phyloP scores from a whole-genome alignment of 2,329 filamentous ascomycete species.

The Venturia oleaginea region DNA sequence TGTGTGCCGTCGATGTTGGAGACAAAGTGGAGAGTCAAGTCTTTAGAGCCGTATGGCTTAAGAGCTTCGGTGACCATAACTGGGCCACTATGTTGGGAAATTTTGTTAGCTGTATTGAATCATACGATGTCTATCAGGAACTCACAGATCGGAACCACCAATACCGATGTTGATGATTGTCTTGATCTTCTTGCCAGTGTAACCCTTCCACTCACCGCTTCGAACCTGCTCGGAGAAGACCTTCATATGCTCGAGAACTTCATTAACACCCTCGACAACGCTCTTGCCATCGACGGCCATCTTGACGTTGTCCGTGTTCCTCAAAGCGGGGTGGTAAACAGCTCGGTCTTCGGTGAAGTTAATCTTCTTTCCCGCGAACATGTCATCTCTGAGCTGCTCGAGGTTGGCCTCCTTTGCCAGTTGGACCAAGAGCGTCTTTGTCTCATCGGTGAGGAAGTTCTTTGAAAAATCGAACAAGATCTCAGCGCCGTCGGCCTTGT shows the following conservation, averaged over 20 bases:
- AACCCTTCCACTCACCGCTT: constrained; percentile 94
- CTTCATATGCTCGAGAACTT: constrained; percentile 93
- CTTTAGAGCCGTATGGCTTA: constrained; percentile 82
- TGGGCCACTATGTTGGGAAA: constrained; percentile 56
- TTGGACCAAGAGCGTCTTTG: constrained; percentile 74
- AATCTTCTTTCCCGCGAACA: constrained; percentile 97
- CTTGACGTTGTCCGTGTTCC: constrained; percentile 76
- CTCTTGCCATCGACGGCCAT: constrained; percentile 83
- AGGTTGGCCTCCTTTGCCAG: constrained; percentile 85
- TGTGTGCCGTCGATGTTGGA: constrained; percentile 99
- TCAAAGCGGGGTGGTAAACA: constrained; percentile 89
- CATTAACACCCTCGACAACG: constrained; percentile 87
- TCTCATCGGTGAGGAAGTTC: constrained; percentile 95
- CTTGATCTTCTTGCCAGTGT: constrained; percentile 92
- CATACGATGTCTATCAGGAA: constrained; percentile 20
- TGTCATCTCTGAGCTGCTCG: constrained; percentile 88
- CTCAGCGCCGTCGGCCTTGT: constrained; percentile 67
- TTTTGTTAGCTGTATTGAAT: neutral
- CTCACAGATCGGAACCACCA: constrained; percentile 94
- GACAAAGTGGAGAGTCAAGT: constrained; percentile 90
- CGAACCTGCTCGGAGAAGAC: constrained; percentile 93
- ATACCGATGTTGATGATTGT: constrained; percentile 97
- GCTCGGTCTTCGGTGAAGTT: constrained; percentile 98
- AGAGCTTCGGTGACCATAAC: constrained; percentile 99
- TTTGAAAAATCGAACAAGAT: constrained; percentile 99